Base-by-base conservation (phyloP, 805 yeast genomes). In the Lachancea waltii region DNA sequence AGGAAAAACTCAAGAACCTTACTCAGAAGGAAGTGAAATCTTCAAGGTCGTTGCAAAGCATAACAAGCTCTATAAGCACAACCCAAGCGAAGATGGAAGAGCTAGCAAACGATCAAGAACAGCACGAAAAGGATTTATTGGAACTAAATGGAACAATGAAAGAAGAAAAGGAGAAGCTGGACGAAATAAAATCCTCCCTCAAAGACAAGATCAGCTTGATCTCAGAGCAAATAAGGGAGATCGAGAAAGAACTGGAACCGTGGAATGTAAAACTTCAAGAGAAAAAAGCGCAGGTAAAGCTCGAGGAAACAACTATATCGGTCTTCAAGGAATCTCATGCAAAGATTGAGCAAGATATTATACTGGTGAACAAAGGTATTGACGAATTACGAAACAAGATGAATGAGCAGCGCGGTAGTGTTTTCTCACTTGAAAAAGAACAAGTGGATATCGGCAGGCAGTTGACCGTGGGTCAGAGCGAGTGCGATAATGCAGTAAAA, bases 181-280 rank as follows among this genome's bases (percentile, higher is more conserved):
- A 78, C 37, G 70, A 70, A 18, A 77, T 89, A 9, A 76, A 87
- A 50, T 48, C 68, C 6, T 76, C 75, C 20, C 68, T 92, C 32
- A 77, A 85, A 7, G 80, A 76, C 33, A 85, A 85, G 54, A 90
- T 97, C 0, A 70, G 77, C 8, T 77, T 64, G 2, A 70, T 81
- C 39, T 75, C 89, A 1, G 71, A 69, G 7, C 72, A 83, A 50
- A 81, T 89, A 36, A 82, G 76, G 47, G 49, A 53, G 10, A 62
- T 78, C 27, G 89, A 85, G 54, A 69, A 67, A 6, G 69, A 80
- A 43, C 62, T 86, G 5, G 89, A 84, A 47, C 98, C 97, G 0
- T 86, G 94, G 89, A 77, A 76, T 42, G 79, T 73, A 19, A 72
- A 77, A 45, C 63, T 87, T 21, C 78, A 73, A 42, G 70, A 72